A percentile compares a stretch with the other conserved stretches of the same genome.
Evolutionary conservation across 1,139 yeast genomes (phyloP).

Genomic region (Candida neerlandica): DNA sequence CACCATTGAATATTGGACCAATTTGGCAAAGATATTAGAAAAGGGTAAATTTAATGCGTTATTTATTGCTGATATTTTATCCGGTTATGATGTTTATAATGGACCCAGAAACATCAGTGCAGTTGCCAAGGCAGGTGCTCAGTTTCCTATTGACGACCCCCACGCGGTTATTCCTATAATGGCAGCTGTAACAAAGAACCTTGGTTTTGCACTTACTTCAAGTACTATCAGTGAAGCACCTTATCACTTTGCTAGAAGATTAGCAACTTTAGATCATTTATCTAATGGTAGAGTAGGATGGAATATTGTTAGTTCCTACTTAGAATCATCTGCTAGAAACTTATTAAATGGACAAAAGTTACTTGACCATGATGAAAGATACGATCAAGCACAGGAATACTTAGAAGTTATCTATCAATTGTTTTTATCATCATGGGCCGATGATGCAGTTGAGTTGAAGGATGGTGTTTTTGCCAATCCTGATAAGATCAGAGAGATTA

Average conservation of each 20-base stretch:
- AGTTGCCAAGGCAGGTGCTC: constrained; percentile 41
- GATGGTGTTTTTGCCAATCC: constrained; percentile 30
- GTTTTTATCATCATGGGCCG: constrained; percentile 46
- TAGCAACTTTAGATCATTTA: constrained; percentile 45
- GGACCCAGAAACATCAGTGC: constrained; percentile 37
- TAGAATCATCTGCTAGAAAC: constrained; percentile 44
- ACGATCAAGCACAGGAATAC: constrained; percentile 45
- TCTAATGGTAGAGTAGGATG: constrained; percentile 51
- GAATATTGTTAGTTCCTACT: constrained; percentile 44
- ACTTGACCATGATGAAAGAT: constrained; percentile 44
- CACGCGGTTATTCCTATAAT: constrained; percentile 41
- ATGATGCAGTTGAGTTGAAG: constrained; percentile 39
- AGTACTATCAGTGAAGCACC: constrained; percentile 49
- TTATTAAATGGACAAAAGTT: constrained; percentile 33
- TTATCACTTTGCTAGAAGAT: constrained; percentile 45
- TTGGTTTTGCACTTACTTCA: constrained; percentile 43
- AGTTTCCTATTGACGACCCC: constrained; percentile 47
- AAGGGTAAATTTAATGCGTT: constrained; percentile 46
- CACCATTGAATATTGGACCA: constrained; percentile 46
- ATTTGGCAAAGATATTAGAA: constrained; percentile 45
- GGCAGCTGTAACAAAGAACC: constrained; percentile 43
- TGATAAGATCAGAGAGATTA: constrained; percentile 19
- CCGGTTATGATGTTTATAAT: constrained; percentile 42
- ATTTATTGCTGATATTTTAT: constrained; percentile 49
- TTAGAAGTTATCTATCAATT: constrained; percentile 42